Conservation (phyloP, 1,139 yeast genomes). For the Yamadazyma membranifaciens region DNA sequence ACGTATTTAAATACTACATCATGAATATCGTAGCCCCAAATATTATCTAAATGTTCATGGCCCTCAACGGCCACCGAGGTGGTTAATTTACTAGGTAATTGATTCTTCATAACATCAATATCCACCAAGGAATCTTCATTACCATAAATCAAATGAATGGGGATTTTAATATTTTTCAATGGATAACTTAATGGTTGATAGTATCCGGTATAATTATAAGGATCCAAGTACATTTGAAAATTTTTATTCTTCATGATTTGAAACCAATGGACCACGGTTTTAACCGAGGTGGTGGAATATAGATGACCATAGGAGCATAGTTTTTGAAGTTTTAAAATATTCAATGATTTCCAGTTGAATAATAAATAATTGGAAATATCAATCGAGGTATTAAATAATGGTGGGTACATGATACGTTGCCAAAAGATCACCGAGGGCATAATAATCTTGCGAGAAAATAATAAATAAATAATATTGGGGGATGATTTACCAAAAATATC, state of each 20-base stretch:
- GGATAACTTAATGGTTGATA: constrained; percentile 47
- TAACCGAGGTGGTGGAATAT: constrained; percentile 88
- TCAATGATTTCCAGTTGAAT: constrained; percentile 75
- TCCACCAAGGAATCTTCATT: constrained; percentile 80
- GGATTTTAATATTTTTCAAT: constrained; percentile 58
- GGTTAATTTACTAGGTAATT: constrained; percentile 41
- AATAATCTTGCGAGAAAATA: constrained; percentile 73
- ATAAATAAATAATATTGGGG: constrained; percentile 68
- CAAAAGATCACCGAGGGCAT: constrained; percentile 80
- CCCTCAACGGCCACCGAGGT: constrained; percentile 47
- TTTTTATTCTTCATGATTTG: constrained; percentile 79
- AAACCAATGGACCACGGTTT: constrained; percentile 94
- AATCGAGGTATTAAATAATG: constrained; percentile 69
- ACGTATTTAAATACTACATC: constrained; percentile 47
- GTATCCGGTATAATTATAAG: constrained; percentile 18
- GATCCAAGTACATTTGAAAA: constrained; percentile 87
- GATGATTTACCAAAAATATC: constrained; percentile 77
- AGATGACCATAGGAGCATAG: constrained; percentile 76
- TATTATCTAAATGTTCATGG: constrained; percentile 85
- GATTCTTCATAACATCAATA: constrained; percentile 66
- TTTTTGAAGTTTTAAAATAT: constrained; percentile 73
- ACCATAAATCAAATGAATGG: constrained; percentile 78
- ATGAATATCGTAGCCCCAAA: constrained; percentile 80
- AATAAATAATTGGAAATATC: constrained; percentile 65
- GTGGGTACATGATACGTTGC: constrained; percentile 82